Evolutionary conservation across 2,329 filamentous ascomycete species (phyloP).

Genomic region (Rugonectria rugulosa): DNA sequence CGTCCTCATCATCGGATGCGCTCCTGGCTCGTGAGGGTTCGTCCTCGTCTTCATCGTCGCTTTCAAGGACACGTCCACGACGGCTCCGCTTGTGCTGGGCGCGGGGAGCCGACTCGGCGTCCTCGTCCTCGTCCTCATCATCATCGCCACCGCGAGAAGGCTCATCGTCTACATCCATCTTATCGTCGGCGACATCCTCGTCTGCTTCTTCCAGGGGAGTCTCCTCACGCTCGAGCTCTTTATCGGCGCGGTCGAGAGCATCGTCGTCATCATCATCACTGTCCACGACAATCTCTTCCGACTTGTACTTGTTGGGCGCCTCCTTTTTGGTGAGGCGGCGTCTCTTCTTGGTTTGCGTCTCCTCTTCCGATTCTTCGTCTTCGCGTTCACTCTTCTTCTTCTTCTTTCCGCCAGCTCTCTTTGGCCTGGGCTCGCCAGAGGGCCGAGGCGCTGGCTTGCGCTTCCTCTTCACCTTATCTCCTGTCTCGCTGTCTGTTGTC

Average conservation of each 20-base stretch:
- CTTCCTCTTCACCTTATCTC: slow-evolving; percentile 81
- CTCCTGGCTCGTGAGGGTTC: slow-evolving; percentile 28
- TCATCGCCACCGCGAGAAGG: slow-evolving; percentile 48
- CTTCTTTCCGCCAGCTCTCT: slow-evolving; percentile 54
- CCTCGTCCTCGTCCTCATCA: slow-evolving; percentile 61
- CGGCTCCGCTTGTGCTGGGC: slow-evolving; percentile 56
- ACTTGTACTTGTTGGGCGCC: slow-evolving; percentile 76
- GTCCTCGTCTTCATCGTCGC: slow-evolving; percentile 52
- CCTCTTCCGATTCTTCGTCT: slow-evolving; percentile 53
- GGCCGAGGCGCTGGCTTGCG: slow-evolving; percentile 60
- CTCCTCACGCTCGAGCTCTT: slow-evolving; percentile 48
- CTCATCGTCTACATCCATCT: slow-evolving; percentile 61
- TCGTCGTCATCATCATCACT: slow-evolving; percentile 65
- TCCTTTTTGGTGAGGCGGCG: slow-evolving; percentile 62
- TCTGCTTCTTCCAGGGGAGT: slow-evolving; percentile 48
- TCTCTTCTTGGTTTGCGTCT: slow-evolving; percentile 66
- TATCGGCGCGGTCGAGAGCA: slow-evolving; percentile 55
- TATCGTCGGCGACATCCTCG: slow-evolving; percentile 48
- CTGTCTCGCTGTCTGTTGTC: slow-evolving; percentile 83
- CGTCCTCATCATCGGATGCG: slow-evolving; percentile 36
- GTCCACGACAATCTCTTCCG: slow-evolving; percentile 81
- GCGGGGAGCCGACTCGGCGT: slow-evolving; percentile 53
- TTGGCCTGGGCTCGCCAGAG: slow-evolving; percentile 52
- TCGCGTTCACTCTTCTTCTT: slow-evolving; percentile 50
- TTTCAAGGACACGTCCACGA: slow-evolving; percentile 61